Evolutionary conservation across 78 protist genomes (phyloP).

Genomic region (Speleostelium caveatum): DNA sequence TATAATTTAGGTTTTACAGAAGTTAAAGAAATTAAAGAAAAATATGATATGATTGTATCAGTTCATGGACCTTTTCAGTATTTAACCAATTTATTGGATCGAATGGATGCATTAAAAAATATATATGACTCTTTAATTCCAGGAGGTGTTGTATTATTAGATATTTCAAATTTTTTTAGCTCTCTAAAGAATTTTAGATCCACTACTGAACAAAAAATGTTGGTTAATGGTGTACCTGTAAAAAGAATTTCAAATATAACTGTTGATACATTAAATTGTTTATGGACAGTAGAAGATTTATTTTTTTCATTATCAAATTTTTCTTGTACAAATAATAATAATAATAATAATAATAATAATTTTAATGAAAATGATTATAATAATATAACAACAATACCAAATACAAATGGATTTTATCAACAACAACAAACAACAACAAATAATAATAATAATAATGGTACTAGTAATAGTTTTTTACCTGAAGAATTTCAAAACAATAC

Average conservation of each 20-base stretch:
- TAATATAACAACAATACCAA: too few species aligned
- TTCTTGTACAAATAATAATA: neutral
- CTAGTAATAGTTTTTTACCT: neutral
- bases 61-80: conserved; percentile 75
- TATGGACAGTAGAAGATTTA: conserved; percentile 49
- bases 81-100: conserved; percentile 5
- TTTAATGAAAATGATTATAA: neutral
- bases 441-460: neutral
- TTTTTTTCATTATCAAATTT: conserved; percentile 14
- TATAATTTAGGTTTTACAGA: conserved; percentile 38
- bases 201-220: conserved; percentile 23
- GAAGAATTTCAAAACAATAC: neutral
- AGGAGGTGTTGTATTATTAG: conserved; percentile 46
- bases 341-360: neutral
- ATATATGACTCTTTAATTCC: conserved; percentile 30
- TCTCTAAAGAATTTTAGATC: conserved; percentile 33
- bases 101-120: conserved; percentile 15
- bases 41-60: conserved; percentile 8
- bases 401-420: neutral
- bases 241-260: conserved; percentile 16
- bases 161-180: conserved; percentile 54
- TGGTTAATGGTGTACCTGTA: conserved; percentile 54
- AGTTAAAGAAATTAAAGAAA: neutral
- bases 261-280: conserved; percentile 11
- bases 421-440: too few species aligned